phyloP scores from a whole-genome alignment of 306 rosid species.

The Astragalus membranaceus region DNA sequence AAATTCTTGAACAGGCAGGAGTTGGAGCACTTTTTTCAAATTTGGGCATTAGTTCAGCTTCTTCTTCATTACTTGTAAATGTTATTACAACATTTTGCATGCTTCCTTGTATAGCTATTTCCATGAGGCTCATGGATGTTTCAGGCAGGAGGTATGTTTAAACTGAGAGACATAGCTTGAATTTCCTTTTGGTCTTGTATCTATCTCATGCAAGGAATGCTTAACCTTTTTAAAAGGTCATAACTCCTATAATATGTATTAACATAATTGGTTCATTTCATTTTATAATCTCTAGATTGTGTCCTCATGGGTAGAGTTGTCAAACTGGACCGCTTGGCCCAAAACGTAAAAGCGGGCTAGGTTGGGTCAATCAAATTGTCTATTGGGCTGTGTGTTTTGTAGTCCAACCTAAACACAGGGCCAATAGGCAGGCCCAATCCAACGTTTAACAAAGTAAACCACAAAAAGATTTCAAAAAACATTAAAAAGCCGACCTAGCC shows the following conservation, averaged over 20 bases:
- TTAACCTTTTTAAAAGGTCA: neutral
- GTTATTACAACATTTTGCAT: slow-evolving; percentile 41
- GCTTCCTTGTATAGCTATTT: slow-evolving; percentile 65
- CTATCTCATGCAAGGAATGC: neutral
- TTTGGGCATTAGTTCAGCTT: slow-evolving; percentile 33
- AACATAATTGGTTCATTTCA: neutral
- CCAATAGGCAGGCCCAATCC: no score
- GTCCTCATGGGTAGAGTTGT: no score
- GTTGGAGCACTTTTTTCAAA: slow-evolving; percentile 49
- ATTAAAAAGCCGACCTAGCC: no score
- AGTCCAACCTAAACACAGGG: no score
- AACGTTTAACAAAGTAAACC: no score
- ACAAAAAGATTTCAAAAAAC: no score
- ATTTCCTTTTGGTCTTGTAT: neutral
- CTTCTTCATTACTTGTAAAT: slow-evolving; percentile 48
- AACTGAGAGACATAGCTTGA: neutral
- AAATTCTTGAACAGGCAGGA: slow-evolving; percentile 53
- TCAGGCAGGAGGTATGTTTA: slow-evolving; percentile 58
- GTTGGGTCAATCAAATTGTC: no score
- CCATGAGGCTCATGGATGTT: slow-evolving; percentile 65
- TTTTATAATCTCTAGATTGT: neutral
- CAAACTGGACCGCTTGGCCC: no score
- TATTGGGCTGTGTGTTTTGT: no score
- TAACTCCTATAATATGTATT: neutral
- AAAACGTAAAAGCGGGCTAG: no score